Conservation (phyloP, 495 filamentous ascomycete genomes). For the Hypomontagnella submonticulosa region DNA sequence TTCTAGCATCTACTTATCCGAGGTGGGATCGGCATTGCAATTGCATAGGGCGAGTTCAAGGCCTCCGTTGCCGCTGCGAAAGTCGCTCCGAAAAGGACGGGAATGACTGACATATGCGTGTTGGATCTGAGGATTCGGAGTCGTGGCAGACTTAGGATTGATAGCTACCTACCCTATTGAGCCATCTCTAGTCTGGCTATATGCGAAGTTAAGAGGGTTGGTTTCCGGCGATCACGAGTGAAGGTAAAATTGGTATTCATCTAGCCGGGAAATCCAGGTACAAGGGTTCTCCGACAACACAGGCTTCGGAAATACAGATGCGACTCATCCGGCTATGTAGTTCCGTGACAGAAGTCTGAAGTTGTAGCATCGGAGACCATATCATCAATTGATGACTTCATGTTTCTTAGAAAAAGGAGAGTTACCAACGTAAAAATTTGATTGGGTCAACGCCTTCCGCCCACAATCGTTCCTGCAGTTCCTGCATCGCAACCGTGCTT, state of each 20-base stretch:
- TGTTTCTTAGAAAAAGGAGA: too few species aligned
- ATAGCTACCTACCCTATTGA: background rate
- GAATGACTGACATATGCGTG: too few species aligned
- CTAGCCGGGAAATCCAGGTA: background rate
- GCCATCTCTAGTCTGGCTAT: background rate
- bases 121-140: background rate
- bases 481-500: too few species aligned
- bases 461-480: too few species aligned
- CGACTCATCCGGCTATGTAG: constrained; percentile 5
- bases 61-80: constrained; percentile 45
- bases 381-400: too few species aligned
- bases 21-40: constrained; percentile 38
- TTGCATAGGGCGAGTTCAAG: constrained; percentile 22
- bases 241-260: constrained; percentile 1
- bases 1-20: constrained; percentile 21
- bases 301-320: constrained; percentile 6
- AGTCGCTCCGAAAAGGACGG: constrained; percentile 26
- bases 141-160: background rate
- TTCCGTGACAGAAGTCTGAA: background rate
- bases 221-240: too few species aligned
- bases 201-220: too few species aligned
- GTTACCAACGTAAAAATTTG: too few species aligned
- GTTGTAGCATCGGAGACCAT: too few species aligned
- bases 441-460: too few species aligned
- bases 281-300: constrained; percentile 7